Evolutionary conservation across 1,284 basidiomycete species (phyloP), one percentile per base, ranked within the genome.

Genomic region (Rhodotorula mucilaginosa): DNA sequence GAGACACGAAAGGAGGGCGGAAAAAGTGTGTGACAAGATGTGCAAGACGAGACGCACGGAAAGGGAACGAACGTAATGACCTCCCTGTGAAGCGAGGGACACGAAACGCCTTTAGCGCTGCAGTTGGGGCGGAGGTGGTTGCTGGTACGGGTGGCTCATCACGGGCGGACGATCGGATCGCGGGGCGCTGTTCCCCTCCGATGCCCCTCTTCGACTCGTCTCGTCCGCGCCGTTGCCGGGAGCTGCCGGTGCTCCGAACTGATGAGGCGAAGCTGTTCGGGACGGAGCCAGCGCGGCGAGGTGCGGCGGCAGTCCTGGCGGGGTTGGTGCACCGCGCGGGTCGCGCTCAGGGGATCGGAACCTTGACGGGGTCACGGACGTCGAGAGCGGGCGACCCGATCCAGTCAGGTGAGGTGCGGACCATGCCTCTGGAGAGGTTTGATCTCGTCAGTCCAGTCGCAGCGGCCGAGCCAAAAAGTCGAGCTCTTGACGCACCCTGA

Each of bases 331-430:
- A 29, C 26, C 54, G 26, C 54, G 54, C 8, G 54, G 54, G 26
- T 56, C 54, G n/a, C 70, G 65, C 1, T 52, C 39, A 10, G 65
- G 56, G 48, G 64, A 52, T 21, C 48, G 61, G 61, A 47, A 58
- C 60, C 46, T 31, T 16, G 70, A 61, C 23, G 63, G 67, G 16
- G 64, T 65, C 29, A 58, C 70, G 19, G 64, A 68, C 15, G 70
- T 72, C 51, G 70, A 72, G 16, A 72, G 57, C 4, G 67, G 67
- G 2, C 67, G 67, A 21, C 54, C 54, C 13, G 23, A 18, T 15
- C 64, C 64, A 15, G 21, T n/a, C 3, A 63, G 65, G 2, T 58
- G 34, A 2, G 70, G 70, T 18, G 70, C 70, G 3, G 70, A 72
- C 70, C 70, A 72, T 0, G 70, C 70, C 49, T 72, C 70, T 71